Evolutionary conservation across 2,329 filamentous ascomycete genomes (phyloP).

Genomic region (Claviceps sp.): DNA sequence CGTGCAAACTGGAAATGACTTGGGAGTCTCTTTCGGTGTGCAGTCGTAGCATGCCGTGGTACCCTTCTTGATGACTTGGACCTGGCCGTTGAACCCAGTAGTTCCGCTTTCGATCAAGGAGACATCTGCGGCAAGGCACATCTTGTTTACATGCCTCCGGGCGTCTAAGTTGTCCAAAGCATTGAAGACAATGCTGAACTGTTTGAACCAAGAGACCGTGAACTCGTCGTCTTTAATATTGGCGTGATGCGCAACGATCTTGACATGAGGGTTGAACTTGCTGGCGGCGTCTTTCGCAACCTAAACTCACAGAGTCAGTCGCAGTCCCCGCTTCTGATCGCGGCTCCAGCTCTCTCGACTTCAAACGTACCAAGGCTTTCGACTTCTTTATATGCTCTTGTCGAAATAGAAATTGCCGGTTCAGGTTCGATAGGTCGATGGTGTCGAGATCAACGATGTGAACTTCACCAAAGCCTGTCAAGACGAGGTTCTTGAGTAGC

Average conservation of each 20-base stretch:
- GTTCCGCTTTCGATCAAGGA: slow-evolving; percentile 93
- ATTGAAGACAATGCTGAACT: slow-evolving; percentile 84
- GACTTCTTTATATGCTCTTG: slow-evolving; percentile 97
- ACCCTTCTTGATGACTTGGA: slow-evolving; percentile 90
- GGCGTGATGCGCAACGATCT: slow-evolving; percentile 77
- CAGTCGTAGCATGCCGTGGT: slow-evolving; percentile 95
- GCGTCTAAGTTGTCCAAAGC: slow-evolving; percentile 93
- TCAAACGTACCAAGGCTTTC: slow-evolving; percentile 64
- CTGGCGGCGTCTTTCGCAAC: slow-evolving; percentile 86
- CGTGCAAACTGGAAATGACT: slow-evolving; percentile 90
- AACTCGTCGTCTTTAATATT: slow-evolving; percentile 90
- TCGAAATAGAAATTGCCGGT: slow-evolving; percentile 92
- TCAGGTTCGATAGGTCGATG: slow-evolving; percentile 94
- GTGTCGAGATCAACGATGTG: slow-evolving; percentile 96
- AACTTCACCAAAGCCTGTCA: slow-evolving; percentile 83
- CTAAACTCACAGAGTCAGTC: slow-evolving; percentile 27
- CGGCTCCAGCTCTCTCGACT: background rate
- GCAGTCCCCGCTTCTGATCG: slow-evolving; percentile 5
- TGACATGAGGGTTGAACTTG: slow-evolving; percentile 78
- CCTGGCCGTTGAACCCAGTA: slow-evolving; percentile 93
- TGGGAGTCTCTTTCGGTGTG: slow-evolving; percentile 75
- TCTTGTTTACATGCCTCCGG: slow-evolving; percentile 86
- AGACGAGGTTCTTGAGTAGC: slow-evolving; percentile 87
- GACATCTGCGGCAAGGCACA: slow-evolving; percentile 86
- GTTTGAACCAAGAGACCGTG: slow-evolving; percentile 74